Base-by-base conservation (phyloP, 805 yeast species). In the Candida dendrica region DNA sequence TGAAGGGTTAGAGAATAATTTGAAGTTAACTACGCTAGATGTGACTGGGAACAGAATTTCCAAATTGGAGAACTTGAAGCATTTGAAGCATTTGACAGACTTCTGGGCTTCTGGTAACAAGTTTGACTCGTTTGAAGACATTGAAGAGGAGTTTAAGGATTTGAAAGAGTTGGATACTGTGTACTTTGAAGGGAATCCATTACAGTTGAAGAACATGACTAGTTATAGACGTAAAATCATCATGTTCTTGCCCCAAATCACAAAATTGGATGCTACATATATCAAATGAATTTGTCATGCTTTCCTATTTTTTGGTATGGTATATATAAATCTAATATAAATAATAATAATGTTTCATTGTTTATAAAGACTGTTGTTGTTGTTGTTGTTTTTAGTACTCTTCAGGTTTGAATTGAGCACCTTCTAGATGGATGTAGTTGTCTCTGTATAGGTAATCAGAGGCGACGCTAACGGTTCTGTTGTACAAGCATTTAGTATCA, bases 251-350 rank as follows among this genome's bases (percentile, higher is more conserved):
- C 79, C 83, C 0, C 73, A 81, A 9, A 64, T 93, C 37, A 64
- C 74, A 36, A 95, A 93, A 65, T 87, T 93, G 42, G 99, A 93
- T 66, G 98, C 98, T 10, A 83, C 95, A 19, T 90, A 81, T 53
- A 68, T 79, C 11, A 62, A 64, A 41, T 55, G 34, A 42, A 26
- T 35, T 15, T 33, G 16, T 20, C 17, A 33, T 26, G 18, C n/a
- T n/a, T n/a, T n/a, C n/a, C n/a, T n/a, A n/a, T n/a, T 9, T 34
- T 16, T 34, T 16, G 31, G 15, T 10, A 17, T 18, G 5, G 13
- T n/a, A n/a, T n/a, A n/a, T n/a, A n/a, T n/a, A n/a, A n/a, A n/a
- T n/a, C n/a, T n/a, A n/a, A n/a, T n/a, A n/a, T n/a, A n/a, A n/a
- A n/a, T n/a, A n/a, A n/a, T n/a, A n/a, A n/a, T n/a, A n/a, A n/a